phyloP scores from a whole-genome alignment of 805 yeast species.

The Myxozyma vanderwaltii region DNA sequence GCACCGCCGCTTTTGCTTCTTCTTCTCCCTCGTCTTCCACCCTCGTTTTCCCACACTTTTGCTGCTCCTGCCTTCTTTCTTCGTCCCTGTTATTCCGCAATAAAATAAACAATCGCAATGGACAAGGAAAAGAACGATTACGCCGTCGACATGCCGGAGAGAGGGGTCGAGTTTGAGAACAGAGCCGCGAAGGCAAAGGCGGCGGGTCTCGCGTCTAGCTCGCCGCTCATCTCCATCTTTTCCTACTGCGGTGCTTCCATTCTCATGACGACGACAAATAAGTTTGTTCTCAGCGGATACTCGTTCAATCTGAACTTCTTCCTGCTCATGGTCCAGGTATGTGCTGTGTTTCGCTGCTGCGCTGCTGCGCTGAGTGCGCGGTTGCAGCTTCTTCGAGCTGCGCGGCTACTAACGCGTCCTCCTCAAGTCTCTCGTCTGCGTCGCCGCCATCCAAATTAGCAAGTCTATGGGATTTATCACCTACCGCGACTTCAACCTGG shows the following conservation, averaged over 20 bases:
- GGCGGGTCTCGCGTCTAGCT: slow-evolving; percentile 21
- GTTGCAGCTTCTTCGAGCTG: too few species aligned
- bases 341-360: slow-evolving; percentile 4
- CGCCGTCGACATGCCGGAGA: slow-evolving; percentile 26
- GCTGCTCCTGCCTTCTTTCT: background rate
- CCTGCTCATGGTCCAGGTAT: slow-evolving; percentile 76
- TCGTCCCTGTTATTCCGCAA: background rate
- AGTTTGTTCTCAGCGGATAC: slow-evolving; percentile 83
- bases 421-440: slow-evolving; percentile 66
- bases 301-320: slow-evolving; percentile 83
- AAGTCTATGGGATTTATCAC: slow-evolving; percentile 75
- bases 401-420: slow-evolving; percentile 11
- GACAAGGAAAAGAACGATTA: slow-evolving; percentile 32
- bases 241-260: slow-evolving; percentile 89
- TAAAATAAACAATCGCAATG: too few species aligned
- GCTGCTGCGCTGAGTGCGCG: background rate
- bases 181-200: slow-evolving; percentile 12
- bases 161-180: slow-evolving; percentile 20
- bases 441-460: slow-evolving; percentile 67
- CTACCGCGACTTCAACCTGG: slow-evolving; percentile 78
- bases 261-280: slow-evolving; percentile 96
- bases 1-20: background rate
- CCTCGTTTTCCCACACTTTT: background rate
- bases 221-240: slow-evolving; percentile 33
- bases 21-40: background rate